Base-by-base conservation (phyloP, 225 moss, liverwort and hornwort genomes). In the Pseudoscleropodium purum region DNA sequence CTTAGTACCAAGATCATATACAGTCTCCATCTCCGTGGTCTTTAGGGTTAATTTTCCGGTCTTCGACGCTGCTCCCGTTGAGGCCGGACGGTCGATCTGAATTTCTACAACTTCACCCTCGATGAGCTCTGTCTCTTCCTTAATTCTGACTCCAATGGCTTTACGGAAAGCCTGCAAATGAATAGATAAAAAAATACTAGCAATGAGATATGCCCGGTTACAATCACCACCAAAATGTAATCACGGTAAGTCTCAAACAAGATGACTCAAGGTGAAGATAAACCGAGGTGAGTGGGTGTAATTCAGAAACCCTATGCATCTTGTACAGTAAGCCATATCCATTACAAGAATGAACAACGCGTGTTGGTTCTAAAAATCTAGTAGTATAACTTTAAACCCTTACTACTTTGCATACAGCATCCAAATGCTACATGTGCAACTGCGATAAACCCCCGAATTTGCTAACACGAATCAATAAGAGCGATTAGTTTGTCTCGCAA, bases 101-200 rank as follows among this genome's bases (percentile, higher is more conserved):
- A 97, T 94, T 80, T 97, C 97, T 84, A 97, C 95, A 66, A 97
- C 97, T 92, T 97, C 97, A 88, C 97, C 97, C 89, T 97, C 97
- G 65, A 97, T 97, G 78, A 97, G 94, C 90, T 97, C 97, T n/a
- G 97, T 96, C 89, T 97, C 97, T 89, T 97, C 97, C 87, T 97
- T 97, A 61, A 97, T 97, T 89, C 97, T 90, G n/a, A 97, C 96
- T 56, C 97, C 97, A 75, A 97, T 97, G 43, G 97, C 96, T 90
- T 97, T 97, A 34, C 97, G 91, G 64, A 97, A 97, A 63, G 97
- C 96, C 92, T 95, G 49, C 45, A 81, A 87, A 73, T 33, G 36
- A 70, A 83, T 43, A 49, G 9, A 29, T 18, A 20, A 69, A 30
- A 30, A 27, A 49, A 29, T 61, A 14, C n/a, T 14, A 37, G 52